phyloP scores from a whole-genome alignment of 108 stramenopile genomes.

The Ochromonas danica region DNA sequence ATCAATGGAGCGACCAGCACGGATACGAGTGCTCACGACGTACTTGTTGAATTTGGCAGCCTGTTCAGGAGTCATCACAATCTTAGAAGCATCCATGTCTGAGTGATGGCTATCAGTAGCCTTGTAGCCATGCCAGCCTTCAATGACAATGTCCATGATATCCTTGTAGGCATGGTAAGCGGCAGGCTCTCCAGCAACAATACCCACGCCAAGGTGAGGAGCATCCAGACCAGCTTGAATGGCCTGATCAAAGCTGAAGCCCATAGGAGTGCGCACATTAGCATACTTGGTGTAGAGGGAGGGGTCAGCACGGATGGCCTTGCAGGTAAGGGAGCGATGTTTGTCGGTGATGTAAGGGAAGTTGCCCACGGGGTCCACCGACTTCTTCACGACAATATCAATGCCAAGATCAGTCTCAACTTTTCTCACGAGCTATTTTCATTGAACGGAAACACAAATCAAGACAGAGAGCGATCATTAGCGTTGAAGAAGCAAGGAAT shows the following conservation, averaged over 20 bases:
- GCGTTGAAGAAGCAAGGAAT: too few relatives aligned
- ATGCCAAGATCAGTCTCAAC: constrained; percentile 23
- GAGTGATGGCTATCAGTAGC: neutral
- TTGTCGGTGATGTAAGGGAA: constrained; percentile 12
- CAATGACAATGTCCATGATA: constrained; percentile 23
- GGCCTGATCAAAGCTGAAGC: constrained; percentile 45
- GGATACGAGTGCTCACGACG: constrained; percentile 17
- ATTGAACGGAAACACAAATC: too few relatives aligned
- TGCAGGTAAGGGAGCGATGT: constrained; percentile 6
- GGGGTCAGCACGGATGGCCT: neutral
- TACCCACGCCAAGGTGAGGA: constrained; percentile 45
- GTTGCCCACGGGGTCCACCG: constrained; percentile 21
- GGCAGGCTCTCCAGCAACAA: constrained; percentile 48
- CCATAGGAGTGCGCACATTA: constrained; percentile 38
- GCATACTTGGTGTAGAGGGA: neutral
- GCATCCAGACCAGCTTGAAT: constrained; percentile 51
- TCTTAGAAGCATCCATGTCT: constrained; percentile 1
- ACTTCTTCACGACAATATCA: neutral
- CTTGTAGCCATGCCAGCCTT: constrained; percentile 28
- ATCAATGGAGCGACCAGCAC: constrained; percentile 29
- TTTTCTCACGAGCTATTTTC: neutral
- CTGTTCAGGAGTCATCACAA: constrained; percentile 9
- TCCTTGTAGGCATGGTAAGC: constrained; percentile 13
- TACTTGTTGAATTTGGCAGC: constrained; percentile 24
- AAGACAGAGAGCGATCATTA: too few relatives aligned